phyloP scores from a whole-genome alignment of 225 moss, liverwort and hornwort species.

The Lunularia cruciata region DNA sequence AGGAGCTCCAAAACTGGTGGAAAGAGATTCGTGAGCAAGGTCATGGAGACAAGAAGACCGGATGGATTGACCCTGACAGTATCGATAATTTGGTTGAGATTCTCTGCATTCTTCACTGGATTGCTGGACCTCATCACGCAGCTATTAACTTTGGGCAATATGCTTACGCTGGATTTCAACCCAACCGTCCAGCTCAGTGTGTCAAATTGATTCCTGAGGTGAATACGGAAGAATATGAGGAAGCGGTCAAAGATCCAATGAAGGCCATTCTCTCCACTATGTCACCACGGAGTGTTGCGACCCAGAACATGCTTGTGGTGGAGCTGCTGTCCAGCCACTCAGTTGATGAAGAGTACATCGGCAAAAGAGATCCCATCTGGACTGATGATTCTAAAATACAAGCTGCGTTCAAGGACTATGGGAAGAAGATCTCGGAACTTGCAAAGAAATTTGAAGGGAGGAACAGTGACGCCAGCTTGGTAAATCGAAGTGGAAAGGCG shows the following conservation, averaged over 20 bases:
- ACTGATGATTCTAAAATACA: background rate
- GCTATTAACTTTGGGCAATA: slow-evolving; percentile 22
- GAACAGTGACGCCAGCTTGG: background rate
- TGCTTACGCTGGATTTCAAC: slow-evolving; percentile 16
- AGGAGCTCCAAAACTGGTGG: no score
- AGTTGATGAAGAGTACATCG: slow-evolving; percentile 15
- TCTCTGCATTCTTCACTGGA: slow-evolving; percentile 35
- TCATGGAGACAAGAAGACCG: no score
- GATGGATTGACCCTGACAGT: slow-evolving; percentile 45
- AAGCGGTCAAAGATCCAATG: background rate
- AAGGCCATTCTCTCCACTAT: background rate
- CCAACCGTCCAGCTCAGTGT: slow-evolving; percentile 1
- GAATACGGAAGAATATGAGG: background rate
- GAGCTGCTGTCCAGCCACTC: slow-evolving; percentile 3
- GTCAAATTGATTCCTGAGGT: slow-evolving; percentile 12
- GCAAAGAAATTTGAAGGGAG: background rate
- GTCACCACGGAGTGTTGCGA: background rate
- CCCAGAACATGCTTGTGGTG: background rate
- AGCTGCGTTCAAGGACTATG: background rate
- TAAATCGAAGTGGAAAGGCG: background rate
- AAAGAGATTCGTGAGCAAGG: no score
- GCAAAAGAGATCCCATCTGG: slow-evolving; percentile 10
- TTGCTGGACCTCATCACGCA: slow-evolving; percentile 45
- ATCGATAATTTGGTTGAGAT: slow-evolving; percentile 23
- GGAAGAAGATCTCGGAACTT: background rate